A percentile compares a stretch with the other conserved stretches of the same genome.
These are phyloP conservation scores for Tricladium varicosporioides DNA, from an alignment of 2,329 filamentous ascomycete species.

Conservation along the genomic window DNA sequence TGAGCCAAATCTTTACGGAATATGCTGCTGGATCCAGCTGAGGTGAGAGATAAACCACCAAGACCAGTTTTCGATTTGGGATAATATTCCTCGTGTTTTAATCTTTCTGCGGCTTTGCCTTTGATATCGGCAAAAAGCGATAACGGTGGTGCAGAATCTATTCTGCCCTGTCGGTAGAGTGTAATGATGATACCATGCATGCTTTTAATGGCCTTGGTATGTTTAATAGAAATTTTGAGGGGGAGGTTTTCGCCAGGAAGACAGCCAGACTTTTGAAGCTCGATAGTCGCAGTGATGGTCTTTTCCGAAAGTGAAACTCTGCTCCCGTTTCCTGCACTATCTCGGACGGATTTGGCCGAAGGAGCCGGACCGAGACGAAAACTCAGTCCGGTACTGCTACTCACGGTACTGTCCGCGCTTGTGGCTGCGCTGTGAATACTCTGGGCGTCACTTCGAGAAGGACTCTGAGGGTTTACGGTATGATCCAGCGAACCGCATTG, in stretches of 20 bases:
- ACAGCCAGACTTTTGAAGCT: slow-evolving; percentile 78
- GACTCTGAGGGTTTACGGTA: slow-evolving; percentile 44
- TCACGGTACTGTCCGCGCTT: slow-evolving; percentile 59
- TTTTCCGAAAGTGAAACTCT: slow-evolving; percentile 60
- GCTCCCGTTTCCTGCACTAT: slow-evolving; percentile 49
- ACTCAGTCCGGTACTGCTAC: slow-evolving; percentile 45
- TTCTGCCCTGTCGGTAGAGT: slow-evolving; percentile 84
- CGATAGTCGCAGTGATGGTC: slow-evolving; percentile 83
- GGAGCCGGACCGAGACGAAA: slow-evolving; percentile 36
- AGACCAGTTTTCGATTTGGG: slow-evolving; percentile 84
- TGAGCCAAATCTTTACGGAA: slow-evolving; percentile 95
- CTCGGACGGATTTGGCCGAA: slow-evolving; percentile 38
- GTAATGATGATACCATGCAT: slow-evolving; percentile 91
- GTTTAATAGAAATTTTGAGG: slow-evolving; percentile 77
- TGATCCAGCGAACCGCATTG: slow-evolving; percentile 36
- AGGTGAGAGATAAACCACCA: slow-evolving; percentile 81
- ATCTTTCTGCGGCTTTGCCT: slow-evolving; percentile 63
- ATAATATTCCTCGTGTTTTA: slow-evolving; percentile 74
- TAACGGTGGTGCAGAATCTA: slow-evolving; percentile 68
- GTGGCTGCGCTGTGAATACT: slow-evolving; percentile 73
- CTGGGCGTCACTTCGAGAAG: slow-evolving; percentile 52
- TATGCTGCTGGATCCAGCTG: slow-evolving; percentile 82
- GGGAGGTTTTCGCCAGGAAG: slow-evolving; percentile 81
- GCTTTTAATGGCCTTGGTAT: slow-evolving; percentile 87
- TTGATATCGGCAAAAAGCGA: slow-evolving; percentile 49